These are phyloP conservation scores for Nemania bipapillata DNA, from an alignment of 2,329 filamentous ascomycete genomes.

Conservation along the genomic window DNA sequence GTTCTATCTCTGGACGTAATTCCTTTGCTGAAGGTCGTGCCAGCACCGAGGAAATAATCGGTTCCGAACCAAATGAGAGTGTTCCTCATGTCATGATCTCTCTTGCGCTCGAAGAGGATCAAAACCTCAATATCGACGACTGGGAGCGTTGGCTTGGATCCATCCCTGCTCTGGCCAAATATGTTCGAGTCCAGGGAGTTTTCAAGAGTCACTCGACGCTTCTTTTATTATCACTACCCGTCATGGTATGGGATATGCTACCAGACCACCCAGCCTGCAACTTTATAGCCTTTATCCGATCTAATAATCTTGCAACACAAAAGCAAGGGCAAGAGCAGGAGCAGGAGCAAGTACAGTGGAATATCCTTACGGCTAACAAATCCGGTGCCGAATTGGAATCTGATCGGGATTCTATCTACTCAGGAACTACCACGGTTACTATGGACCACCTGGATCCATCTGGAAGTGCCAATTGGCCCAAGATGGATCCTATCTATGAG, in stretches of 20 bases:
- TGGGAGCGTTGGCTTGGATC: slow-evolving; percentile 68
- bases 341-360: slow-evolving; percentile 21
- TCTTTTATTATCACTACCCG: slow-evolving; percentile 67
- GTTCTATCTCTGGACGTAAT: slow-evolving; percentile 40
- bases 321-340: slow-evolving; percentile 44
- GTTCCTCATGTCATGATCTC: slow-evolving; percentile 71
- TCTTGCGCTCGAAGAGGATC: slow-evolving; percentile 67
- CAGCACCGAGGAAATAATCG: slow-evolving; percentile 46
- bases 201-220: slow-evolving; percentile 71
- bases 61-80: slow-evolving; percentile 63
- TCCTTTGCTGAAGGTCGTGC: slow-evolving; percentile 47
- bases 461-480: slow-evolving; percentile 35
- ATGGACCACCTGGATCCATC: slow-evolving; percentile 32
- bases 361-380: slow-evolving; percentile 33
- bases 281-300: slow-evolving; percentile 69
- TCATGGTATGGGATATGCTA: slow-evolving; percentile 69
- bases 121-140: slow-evolving; percentile 66
- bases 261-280: slow-evolving; percentile 67
- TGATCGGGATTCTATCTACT: slow-evolving; percentile 46
- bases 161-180: slow-evolving; percentile 68
- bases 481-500: slow-evolving; percentile 40
- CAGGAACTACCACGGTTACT: slow-evolving; percentile 47
- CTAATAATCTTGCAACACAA: slow-evolving; percentile 63
- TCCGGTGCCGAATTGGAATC: slow-evolving; percentile 42
- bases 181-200: slow-evolving; percentile 69